Evolutionary conservation across 441 rosid genomes (phyloP).

Genomic region (Erodium moschatum): DNA sequence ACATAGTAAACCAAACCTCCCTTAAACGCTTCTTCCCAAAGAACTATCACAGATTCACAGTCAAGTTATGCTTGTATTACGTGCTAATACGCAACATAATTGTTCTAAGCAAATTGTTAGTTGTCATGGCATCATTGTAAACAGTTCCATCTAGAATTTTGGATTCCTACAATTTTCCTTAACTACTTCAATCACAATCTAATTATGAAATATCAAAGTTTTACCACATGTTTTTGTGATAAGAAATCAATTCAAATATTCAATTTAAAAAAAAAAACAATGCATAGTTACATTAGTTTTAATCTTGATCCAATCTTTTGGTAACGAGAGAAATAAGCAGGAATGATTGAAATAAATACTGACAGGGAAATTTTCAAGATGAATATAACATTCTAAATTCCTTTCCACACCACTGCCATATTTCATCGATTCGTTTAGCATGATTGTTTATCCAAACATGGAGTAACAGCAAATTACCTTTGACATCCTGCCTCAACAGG

Average conservation of each 20-base stretch:
- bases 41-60: too few relatives aligned
- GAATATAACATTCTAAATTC: background rate
- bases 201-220: background rate
- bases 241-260: background rate
- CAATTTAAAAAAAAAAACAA: background rate
- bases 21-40: background rate
- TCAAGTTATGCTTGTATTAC: too few relatives aligned
- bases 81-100: background rate
- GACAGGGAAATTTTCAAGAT: background rate
- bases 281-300: background rate
- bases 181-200: background rate
- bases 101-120: too few relatives aligned
- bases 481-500: constrained; percentile 83
- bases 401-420: background rate
- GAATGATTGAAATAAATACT: background rate
- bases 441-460: background rate
- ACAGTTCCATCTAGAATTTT: background rate
- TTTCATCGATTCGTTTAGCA: background rate
- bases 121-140: background rate
- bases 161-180: background rate
- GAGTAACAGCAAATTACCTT: constrained; percentile 45
- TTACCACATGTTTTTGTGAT: background rate
- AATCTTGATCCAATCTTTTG: background rate
- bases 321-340: background rate
- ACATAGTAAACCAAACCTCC: background rate